These are phyloP conservation scores for Henckelia pumila DNA, from an alignment of 257 asterid species.

Conservation along the genomic window DNA sequence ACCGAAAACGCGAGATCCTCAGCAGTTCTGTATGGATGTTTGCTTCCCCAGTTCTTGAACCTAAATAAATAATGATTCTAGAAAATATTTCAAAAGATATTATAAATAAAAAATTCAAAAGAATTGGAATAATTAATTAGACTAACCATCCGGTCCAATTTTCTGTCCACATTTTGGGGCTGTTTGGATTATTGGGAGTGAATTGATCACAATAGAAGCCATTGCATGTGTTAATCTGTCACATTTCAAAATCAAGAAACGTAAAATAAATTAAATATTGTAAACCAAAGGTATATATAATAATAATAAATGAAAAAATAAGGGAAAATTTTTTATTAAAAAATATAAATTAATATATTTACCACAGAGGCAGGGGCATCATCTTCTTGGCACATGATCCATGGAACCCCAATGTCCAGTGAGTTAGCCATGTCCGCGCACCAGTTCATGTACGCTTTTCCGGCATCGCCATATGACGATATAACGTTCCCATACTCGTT, in stretches of 20 bases:
- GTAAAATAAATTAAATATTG: not conserved
- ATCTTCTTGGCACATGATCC: constrained; percentile 81
- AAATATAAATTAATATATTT: not conserved
- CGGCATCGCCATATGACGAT: constrained; percentile 60
- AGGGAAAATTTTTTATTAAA: too few species aligned
- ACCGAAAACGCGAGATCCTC: constrained; percentile 77
- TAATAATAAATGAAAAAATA: too few species aligned
- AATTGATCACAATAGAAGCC: constrained; percentile 70
- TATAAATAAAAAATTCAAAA: too few species aligned
- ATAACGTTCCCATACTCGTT: constrained; percentile 74
- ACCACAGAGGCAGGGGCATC: constrained; percentile 75
- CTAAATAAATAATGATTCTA: too few species aligned
- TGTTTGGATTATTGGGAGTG: constrained; percentile 52
- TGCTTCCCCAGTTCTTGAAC: constrained; percentile 76
- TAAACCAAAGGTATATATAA: not conserved
- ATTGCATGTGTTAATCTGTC: constrained; percentile 68
- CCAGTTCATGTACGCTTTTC: constrained; percentile 63
- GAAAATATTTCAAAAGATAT: too few species aligned
- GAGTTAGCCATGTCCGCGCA: constrained; percentile 62
- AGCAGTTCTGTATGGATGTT: constrained; percentile 57
- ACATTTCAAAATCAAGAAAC: not conserved
- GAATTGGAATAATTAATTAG: too few species aligned
- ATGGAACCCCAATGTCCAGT: constrained; percentile 65
- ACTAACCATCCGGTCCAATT: constrained; percentile 93
- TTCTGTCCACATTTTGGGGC: constrained; percentile 90